Percentiles rank a stretch among this genome's conserved stretches.
Conservation (phyloP, 768 basidiomycete genomes). For the Obba rivulosa region DNA sequence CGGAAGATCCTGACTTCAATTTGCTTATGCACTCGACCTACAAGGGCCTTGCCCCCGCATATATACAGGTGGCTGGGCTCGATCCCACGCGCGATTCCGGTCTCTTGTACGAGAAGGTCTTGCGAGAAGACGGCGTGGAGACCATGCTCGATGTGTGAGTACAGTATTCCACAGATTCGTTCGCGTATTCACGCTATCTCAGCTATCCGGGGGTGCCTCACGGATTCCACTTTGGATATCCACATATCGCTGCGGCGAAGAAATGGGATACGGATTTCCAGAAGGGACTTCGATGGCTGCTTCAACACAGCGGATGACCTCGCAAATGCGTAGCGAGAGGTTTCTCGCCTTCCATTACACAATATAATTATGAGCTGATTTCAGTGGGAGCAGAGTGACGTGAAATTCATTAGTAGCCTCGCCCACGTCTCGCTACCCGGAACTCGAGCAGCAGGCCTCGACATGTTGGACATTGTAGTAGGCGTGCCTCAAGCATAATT, state of each 20-base stretch:
- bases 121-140: conserved; percentile 12
- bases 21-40: conserved; percentile 6
- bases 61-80: conserved; percentile 12
- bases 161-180: background rate
- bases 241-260: background rate
- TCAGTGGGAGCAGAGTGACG: too few species aligned
- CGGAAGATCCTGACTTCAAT: conserved; percentile 3
- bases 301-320: background rate
- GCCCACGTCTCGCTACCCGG: too few species aligned
- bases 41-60: conserved; percentile 9
- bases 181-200: background rate
- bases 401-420: too few species aligned
- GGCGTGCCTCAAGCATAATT: too few species aligned
- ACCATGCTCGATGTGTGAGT: conserved; percentile 9
- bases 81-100: conserved; percentile 18
- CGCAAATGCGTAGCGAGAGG: too few species aligned
- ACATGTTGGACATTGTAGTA: too few species aligned
- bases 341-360: too few species aligned
- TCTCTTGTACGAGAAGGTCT: conserved; percentile 9
- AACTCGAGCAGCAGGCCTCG: too few species aligned
- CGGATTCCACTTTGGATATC: conserved; percentile 4
- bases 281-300: conserved; percentile 4
- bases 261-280: background rate
- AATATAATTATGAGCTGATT: too few species aligned
- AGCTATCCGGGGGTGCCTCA: conserved; percentile 4